Evolutionary conservation across 257 asterid species (phyloP).

Genomic region (Perilla frutescens): DNA sequence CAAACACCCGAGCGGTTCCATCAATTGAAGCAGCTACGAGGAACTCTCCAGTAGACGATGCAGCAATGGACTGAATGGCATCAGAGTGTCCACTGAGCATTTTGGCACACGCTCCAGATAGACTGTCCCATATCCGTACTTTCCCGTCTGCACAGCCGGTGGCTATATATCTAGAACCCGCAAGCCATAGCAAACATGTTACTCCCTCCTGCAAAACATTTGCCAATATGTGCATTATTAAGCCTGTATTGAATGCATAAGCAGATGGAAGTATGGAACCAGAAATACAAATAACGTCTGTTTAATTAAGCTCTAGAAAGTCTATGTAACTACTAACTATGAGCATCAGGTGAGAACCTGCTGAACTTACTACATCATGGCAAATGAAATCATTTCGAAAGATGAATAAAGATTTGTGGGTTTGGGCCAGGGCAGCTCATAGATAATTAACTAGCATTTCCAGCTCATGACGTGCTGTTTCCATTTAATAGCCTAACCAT

Average conservation of each 20-base stretch:
- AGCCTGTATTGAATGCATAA: neutral
- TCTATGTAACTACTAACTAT: no score
- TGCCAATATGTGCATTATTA: neutral
- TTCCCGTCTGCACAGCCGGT: slow-evolving; percentile 81
- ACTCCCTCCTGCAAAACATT: slow-evolving; percentile 63
- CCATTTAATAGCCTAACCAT: no score
- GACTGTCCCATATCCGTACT: slow-evolving; percentile 81
- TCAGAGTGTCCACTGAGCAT: slow-evolving; percentile 64
- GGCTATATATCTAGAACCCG: slow-evolving; percentile 63
- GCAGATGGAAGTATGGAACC: no score
- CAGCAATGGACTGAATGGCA: slow-evolving; percentile 69
- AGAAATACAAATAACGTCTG: no score
- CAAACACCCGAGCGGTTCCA: slow-evolving; percentile 79
- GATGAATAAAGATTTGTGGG: no score
- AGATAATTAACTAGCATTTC: no score
- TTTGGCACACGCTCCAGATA: slow-evolving; percentile 74
- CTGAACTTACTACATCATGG: no score
- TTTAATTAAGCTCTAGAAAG: no score
- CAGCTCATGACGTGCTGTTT: no score
- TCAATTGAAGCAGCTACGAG: slow-evolving; percentile 78
- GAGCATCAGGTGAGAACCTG: no score
- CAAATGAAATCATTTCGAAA: no score
- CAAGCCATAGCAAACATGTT: slow-evolving; percentile 72
- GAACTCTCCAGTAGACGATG: slow-evolving; percentile 59
- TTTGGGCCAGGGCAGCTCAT: no score